phyloP scores from a whole-genome alignment of 2,329 filamentous ascomycete species.

The Diaporthe sp. region DNA sequence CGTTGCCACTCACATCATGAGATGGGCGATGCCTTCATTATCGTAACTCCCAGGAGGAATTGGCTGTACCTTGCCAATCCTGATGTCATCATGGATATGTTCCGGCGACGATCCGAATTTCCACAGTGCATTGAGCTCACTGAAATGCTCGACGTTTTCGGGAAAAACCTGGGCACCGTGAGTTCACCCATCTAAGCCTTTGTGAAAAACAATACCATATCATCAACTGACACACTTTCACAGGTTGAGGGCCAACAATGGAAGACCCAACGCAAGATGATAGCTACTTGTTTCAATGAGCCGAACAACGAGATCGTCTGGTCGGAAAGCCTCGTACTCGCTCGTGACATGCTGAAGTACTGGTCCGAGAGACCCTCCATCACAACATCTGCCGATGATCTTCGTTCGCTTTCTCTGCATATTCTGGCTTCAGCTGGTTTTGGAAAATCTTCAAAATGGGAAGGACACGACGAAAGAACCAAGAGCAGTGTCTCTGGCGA shows the following conservation, averaged over 20 bases:
- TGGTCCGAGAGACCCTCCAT: background rate
- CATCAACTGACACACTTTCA: background rate
- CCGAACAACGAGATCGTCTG: constrained; percentile 24
- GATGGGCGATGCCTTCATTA: constrained; percentile 40
- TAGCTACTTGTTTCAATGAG: constrained; percentile 18
- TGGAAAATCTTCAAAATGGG: constrained; percentile 35
- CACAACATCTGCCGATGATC: background rate
- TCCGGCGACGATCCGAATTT: constrained; percentile 2
- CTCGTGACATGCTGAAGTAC: constrained; percentile 19
- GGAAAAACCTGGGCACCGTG: background rate
- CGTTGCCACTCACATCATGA: constrained; percentile 35
- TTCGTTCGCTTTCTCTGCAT: constrained; percentile 17
- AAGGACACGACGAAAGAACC: constrained; percentile 38
- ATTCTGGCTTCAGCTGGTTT: constrained; percentile 17
- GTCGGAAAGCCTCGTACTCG: background rate
- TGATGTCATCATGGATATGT: constrained; percentile 1
- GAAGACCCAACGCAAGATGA: constrained; percentile 13
- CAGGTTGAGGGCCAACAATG: constrained; percentile 16
- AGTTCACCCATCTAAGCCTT: background rate
- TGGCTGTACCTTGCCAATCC: constrained; percentile 19
- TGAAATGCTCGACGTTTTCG: background rate
- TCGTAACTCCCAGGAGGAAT: background rate
- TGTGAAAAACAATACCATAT: background rate
- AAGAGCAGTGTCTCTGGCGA: constrained; percentile 15
- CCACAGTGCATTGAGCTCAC: constrained; percentile 25